Conservation (phyloP, 371 early-diverging fungal species). For the Lichtheimia corymbifera region DNA sequence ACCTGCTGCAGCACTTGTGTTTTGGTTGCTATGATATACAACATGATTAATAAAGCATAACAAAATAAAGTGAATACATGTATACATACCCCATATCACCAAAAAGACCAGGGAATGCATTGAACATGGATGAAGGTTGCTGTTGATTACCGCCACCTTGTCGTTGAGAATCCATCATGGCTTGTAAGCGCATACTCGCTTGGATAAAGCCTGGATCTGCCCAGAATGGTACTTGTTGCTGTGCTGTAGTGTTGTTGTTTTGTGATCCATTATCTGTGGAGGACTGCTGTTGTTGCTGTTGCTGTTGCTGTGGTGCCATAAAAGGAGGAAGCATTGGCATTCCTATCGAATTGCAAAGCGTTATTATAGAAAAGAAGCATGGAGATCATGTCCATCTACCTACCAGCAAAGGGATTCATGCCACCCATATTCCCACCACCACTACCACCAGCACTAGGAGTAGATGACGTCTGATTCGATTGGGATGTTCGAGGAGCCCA, state of each 20-base stretch:
- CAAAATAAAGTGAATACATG: neutral
- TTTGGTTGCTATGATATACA: neutral
- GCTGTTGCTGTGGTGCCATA: slow-evolving; percentile 23
- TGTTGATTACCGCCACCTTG: slow-evolving; percentile 6
- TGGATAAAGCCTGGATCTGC: slow-evolving; percentile 50
- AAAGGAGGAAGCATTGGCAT: slow-evolving; percentile 33
- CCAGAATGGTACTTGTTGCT: slow-evolving; percentile 36
- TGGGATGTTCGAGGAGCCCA: slow-evolving; percentile 60
- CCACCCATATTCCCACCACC: slow-evolving; percentile 7
- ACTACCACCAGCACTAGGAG: neutral
- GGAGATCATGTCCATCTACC: neutral
- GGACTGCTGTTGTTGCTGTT: slow-evolving; percentile 19
- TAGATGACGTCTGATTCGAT: neutral
- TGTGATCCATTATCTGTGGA: neutral
- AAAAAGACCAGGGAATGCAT: slow-evolving; percentile 3
- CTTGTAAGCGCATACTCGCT: slow-evolving; percentile 42
- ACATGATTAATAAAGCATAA: neutral
- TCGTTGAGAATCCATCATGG: slow-evolving; percentile 25
- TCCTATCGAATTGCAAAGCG: slow-evolving; percentile 8
- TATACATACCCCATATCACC: slow-evolving; percentile 13
- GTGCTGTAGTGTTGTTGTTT: slow-evolving; percentile 11
- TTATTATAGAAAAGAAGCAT: neutral
- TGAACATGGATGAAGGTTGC: slow-evolving; percentile 7
- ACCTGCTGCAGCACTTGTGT: slow-evolving; percentile 5
- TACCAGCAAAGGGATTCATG: slow-evolving; percentile 51